Evolutionary conservation across 352 stramenopile genomes (phyloP).

Genomic region (Pythium rhizo-oryzae): DNA sequence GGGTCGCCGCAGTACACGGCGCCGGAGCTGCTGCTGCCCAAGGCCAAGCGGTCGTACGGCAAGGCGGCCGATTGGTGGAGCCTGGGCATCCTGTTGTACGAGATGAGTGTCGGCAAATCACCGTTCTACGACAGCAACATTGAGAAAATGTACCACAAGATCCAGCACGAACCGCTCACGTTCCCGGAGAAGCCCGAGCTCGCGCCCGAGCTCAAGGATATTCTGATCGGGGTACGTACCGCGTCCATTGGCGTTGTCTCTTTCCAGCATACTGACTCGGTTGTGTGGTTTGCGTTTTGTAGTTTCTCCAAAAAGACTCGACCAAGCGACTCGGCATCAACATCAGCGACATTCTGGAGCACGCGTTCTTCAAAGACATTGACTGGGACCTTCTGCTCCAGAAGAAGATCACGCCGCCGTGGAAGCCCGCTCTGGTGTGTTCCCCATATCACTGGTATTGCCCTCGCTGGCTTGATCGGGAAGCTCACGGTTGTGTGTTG

Average conservation of each 20-base stretch:
- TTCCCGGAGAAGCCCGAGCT: slow-evolving; percentile 81
- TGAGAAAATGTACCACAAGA: slow-evolving; percentile 94
- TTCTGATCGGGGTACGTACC: slow-evolving; percentile 61
- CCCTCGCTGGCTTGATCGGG: background rate
- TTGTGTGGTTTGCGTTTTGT: background rate
- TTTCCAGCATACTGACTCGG: background rate
- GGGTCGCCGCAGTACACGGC: slow-evolving; percentile 89
- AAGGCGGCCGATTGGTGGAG: slow-evolving; percentile 91
- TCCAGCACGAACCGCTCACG: slow-evolving; percentile 83
- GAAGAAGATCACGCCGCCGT: slow-evolving; percentile 83
- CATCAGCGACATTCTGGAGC: slow-evolving; percentile 85
- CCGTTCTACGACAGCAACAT: slow-evolving; percentile 95
- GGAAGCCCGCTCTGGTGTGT: slow-evolving; percentile 76
- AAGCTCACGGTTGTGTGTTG: background rate
- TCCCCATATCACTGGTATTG: background rate
- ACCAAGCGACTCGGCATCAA: slow-evolving; percentile 87
- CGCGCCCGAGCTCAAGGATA: slow-evolving; percentile 74
- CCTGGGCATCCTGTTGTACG: slow-evolving; percentile 91
- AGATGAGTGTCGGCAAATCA: slow-evolving; percentile 93
- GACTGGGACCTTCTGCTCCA: slow-evolving; percentile 88
- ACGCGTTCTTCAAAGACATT: slow-evolving; percentile 79
- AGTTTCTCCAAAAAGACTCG: slow-evolving; percentile 88
- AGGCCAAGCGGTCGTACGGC: slow-evolving; percentile 87
- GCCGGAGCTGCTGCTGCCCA: slow-evolving; percentile 80
- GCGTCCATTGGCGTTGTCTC: background rate